Base-by-base conservation (phyloP, 2,329 filamentous ascomycete genomes). In the Fusarium metavorans region DNA sequence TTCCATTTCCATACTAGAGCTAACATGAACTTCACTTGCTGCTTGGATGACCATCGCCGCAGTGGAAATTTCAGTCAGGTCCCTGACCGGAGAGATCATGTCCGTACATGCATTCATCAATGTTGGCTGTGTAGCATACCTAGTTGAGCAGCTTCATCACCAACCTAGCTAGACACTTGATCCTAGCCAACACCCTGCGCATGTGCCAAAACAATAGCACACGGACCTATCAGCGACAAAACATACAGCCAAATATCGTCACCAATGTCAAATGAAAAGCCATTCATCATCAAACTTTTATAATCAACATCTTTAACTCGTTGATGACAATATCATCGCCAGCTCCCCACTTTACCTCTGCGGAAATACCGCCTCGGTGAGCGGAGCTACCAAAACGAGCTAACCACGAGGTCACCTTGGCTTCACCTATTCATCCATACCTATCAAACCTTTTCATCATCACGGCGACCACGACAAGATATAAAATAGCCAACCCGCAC, bases 341-440 rank as follows among this genome's bases (percentile, higher is more conserved):
- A 52, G 48, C 48, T 65, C 61, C 39, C 67, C 72, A 75, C 72
- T 59, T 56, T 32, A 39, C 52, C 62, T 30, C 34, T 37, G 18
- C 11, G 48, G 37, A 37, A 52, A 52, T 37, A 50, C 39, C 20
- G 34, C 57, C 52, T 48, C 25, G 45, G 6, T 41, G 5, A 34
- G 75, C 80, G 80, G 79, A 81, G 74, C 69, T 81, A 30, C 80
- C 80, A 57, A 75, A 75, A 75, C 43, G 30, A 62, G 58, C 30
- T 27, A 61, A 35, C 72, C 52, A 70, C 59, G 43, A 70, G 61
- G 25, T 62, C 43, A 64, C 50, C 25, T 50, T 43, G 30, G 25
- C 45, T 59, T 50, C 63, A 64, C 67, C 63, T 64, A 64, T 32
- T 25, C 60, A 48, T 41, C 43, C 58, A 25, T 25, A 34, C 8